Base-by-base conservation (phyloP, 345 rosid species). In the Triadica sebifera region DNA sequence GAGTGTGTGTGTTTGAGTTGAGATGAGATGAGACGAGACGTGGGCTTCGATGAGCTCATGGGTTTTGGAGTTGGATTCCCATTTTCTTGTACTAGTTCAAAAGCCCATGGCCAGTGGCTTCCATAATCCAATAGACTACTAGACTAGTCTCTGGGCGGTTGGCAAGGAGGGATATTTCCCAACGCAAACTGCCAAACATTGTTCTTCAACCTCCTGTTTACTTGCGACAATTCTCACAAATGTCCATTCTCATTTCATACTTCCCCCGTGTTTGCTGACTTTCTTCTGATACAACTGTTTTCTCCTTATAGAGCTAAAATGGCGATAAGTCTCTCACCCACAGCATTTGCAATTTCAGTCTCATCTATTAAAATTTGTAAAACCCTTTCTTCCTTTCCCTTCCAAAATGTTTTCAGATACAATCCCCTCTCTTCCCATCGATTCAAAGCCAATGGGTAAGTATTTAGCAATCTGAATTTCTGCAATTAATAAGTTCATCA, bases 291-390 rank as follows among this genome's bases (percentile, higher is more conserved):
- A 29, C 34, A 29, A 29, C 34, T 29, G 34, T 38, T 37, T 62
- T 62, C 20, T 37, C 3, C 1, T n/a, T 12, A 16, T 5, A 20
- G 12, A 57, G 34, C 6, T 37, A 38, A 56, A 76, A 80, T 81
- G 86, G 79, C 68, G 12, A 37, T 77, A 38, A 63, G 50, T 73
- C 43, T 78, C 15, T 79, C 78, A 77, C 74, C 79, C 0, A 6
- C 83, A 3, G 64, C 57, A 58, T 60, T 65, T 64, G 74, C 85
- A 17, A 53, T 59, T 63, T 67, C 84, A 19, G 49, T 74, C 13
- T 53, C 80, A 7, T 69, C 82, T 22, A 4, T 63, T 34, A 12
- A 12, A 24, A 50, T 49, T 67, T 67, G 5, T 50, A 67, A 29
- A 52, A 22, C 47, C 43, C 45, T 29, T 29, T 50, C 71, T 17